Percentiles rank a stretch among this genome's conserved stretches.
Evolutionary conservation across 345 rosid genomes (phyloP).

Genomic region (Balakata baccata): DNA sequence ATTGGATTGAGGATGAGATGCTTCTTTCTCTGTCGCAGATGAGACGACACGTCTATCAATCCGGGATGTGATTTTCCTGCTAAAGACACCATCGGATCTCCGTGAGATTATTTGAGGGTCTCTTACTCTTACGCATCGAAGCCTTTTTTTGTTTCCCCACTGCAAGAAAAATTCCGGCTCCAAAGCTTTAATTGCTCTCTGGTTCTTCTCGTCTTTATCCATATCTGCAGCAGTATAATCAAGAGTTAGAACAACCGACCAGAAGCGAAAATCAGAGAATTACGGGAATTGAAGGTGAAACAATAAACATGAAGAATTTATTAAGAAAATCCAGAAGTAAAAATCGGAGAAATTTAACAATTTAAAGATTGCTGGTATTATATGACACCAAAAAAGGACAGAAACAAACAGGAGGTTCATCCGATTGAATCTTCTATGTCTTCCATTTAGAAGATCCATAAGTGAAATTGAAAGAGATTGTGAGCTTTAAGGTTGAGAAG

Average conservation of each 20-base stretch:
- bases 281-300: not conserved
- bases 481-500: not conserved
- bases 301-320: not conserved
- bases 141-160: constrained; percentile 76
- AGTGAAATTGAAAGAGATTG: not conserved
- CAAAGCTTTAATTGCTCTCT: constrained; percentile 37
- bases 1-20: constrained; percentile 38
- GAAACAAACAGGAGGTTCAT: not conserved
- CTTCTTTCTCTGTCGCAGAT: constrained; percentile 35
- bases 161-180: constrained; percentile 55
- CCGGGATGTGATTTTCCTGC: constrained; percentile 47
- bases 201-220: constrained; percentile 50
- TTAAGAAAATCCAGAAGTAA: constrained; percentile 4
- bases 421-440: not conserved
- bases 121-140: constrained; percentile 71
- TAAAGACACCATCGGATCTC: constrained; percentile 43
- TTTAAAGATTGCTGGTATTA: not conserved
- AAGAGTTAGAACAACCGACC: not conserved
- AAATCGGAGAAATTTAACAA: not conserved
- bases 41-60: constrained; percentile 37
- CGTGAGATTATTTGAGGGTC: constrained; percentile 46
- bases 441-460: constrained; percentile 7
- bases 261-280: not conserved
- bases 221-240: constrained; percentile 24
- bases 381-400: not conserved